Conservation (phyloP, 176 grass and related monocot species). For the Thinopyrum elongatum region DNA sequence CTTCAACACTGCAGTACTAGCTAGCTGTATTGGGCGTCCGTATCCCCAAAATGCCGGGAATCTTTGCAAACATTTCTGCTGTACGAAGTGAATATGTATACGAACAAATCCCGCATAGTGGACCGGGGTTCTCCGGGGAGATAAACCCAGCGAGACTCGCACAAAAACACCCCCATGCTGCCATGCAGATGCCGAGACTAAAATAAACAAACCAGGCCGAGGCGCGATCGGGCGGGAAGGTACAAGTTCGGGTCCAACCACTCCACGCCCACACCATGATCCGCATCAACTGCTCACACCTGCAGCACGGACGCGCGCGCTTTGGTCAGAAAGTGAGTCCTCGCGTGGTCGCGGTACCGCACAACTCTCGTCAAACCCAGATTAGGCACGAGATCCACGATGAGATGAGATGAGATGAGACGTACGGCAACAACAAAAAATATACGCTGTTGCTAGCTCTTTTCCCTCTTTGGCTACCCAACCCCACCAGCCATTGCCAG, state of each 20-base stretch:
- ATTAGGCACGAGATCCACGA: slow-evolving; percentile 22
- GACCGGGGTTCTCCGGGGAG: not conserved
- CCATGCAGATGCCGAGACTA: not conserved
- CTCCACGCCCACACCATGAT: not conserved
- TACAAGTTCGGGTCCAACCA: slow-evolving; percentile 17
- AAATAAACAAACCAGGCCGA: not conserved
- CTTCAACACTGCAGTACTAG: too few relatives aligned
- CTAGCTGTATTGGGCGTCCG: too few relatives aligned
- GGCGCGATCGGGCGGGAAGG: not conserved
- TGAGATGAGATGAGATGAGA: not conserved
- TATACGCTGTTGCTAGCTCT: not conserved
- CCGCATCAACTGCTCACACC: not conserved
- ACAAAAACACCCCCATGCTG: not conserved
- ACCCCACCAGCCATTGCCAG: not conserved
- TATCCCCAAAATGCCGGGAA: too few relatives aligned
- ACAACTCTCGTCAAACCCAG: not conserved
- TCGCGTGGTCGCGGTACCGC: not conserved
- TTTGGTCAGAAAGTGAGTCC: not conserved
- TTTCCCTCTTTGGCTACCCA: slow-evolving; percentile 19
- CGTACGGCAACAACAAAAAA: not conserved
- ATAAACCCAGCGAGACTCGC: not conserved
- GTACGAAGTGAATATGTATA: not conserved
- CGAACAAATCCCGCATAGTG: not conserved
- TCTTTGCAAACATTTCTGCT: not conserved
- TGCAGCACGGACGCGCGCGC: not conserved